phyloP scores from a whole-genome alignment of 352 stramenopile species.

The Elongisporangium senticosum region DNA sequence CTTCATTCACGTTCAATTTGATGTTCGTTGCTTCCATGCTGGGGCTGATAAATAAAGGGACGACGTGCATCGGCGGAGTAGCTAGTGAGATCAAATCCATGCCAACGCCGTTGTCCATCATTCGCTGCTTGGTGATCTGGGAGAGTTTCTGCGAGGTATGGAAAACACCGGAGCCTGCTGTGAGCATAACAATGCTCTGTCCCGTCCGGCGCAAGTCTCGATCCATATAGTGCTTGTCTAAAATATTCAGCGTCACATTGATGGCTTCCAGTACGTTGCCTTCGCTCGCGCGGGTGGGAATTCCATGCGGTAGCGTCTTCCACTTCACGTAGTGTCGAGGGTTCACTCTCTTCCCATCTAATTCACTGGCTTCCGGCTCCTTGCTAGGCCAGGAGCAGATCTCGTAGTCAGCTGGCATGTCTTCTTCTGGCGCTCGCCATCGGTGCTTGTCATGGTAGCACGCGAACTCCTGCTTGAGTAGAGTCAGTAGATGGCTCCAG shows the following conservation, averaged over 20 bases:
- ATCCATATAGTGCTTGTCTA: conserved; percentile 99
- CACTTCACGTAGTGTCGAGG: conserved; percentile 38
- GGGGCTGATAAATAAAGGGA: conserved; percentile 96
- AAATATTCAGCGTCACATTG: conserved; percentile 97
- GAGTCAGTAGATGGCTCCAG: conserved; percentile 84
- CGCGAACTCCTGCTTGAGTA: conserved; percentile 94
- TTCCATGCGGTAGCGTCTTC: conserved; percentile 52
- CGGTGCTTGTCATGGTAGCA: conserved; percentile 84
- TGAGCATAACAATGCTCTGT: conserved; percentile 95
- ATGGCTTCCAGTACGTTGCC: conserved; percentile 98
- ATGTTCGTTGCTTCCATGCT: not conserved
- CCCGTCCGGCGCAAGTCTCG: conserved; percentile 93
- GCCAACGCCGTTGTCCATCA: conserved; percentile 99
- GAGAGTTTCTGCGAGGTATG: conserved; percentile 90
- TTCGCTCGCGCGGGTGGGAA: conserved; percentile 90
- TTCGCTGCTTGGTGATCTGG: conserved; percentile 96
- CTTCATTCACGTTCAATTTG: not conserved
- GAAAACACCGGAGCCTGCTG: conserved; percentile 95
- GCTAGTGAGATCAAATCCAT: conserved; percentile 97
- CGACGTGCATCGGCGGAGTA: conserved; percentile 93
- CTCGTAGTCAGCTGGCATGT: conserved; percentile 53
- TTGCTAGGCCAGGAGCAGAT: conserved; percentile 19
- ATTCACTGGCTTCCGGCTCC: not conserved
- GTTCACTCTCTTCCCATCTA: not conserved
- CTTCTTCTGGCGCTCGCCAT: conserved; percentile 49